Base-by-base conservation (phyloP, 257 asterid genomes). In the Prunella vulgaris region DNA sequence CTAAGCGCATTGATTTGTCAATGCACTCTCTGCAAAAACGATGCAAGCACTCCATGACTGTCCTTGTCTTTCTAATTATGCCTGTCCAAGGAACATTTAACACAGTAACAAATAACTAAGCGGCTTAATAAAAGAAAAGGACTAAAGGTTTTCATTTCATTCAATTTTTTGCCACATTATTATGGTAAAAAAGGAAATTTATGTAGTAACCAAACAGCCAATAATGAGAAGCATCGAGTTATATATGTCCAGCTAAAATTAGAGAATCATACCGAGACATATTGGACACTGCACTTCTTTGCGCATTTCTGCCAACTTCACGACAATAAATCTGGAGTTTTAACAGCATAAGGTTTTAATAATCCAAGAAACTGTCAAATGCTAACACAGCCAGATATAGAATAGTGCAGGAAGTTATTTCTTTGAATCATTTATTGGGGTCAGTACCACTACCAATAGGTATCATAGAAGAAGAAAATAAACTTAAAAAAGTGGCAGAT, bases 21-120 rank as follows among this genome's bases (percentile, higher is more conserved):
- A 93, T 93, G 88, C 99, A 93, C 78, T 93, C 97, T 84, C 99
- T 81, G 85, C 97, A 93, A 83, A 93, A 93, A 76, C 97, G 97
- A 78, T 93, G 99, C 57, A 93, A 90, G 82, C 99, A 93, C 76
- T 91, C 99, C 99, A 91, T 91, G 81, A 93, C 97, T 52, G 99
- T 93, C 84, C 99, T 83, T 66, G 99, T 90, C 89, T 93, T 93
- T 83, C 97, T 88, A 54, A 90, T 94, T 58, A 94, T 89, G 75
- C 97, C 99, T 94, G 78, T 59, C 28, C 73, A 64, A 9, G 38
- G 51, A 61, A 78, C 73, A 75, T 60, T 48, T 69, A 42, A 27
- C 76, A 66, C 44, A 69, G 62, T 27, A 60, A 32, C 66, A 66
- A 70, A 73, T 54, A 44, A 46, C 35, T 65, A 14, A 33, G n/a